Conservation (phyloP, 768 basidiomycete genomes). For the Lentinula raphanica region DNA sequence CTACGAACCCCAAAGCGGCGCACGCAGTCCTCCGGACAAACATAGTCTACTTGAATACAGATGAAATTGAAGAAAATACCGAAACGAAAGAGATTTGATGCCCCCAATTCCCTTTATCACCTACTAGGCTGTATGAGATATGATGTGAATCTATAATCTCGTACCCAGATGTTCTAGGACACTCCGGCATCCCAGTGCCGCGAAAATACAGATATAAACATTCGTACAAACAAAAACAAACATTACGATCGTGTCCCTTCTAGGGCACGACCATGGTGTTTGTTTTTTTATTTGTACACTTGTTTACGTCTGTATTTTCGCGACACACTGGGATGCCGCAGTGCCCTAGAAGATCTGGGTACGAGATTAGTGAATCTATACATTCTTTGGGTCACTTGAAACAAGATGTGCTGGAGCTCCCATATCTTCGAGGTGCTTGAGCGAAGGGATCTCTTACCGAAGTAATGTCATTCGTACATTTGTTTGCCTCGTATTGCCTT, state of each 20-base stretch:
- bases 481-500: too few species aligned
- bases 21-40: constrained; percentile 48
- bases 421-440: constrained; percentile 53
- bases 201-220: too few species aligned
- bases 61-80: constrained; percentile 5
- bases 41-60: constrained; percentile 37
- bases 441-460: constrained; percentile 51
- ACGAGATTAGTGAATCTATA: constrained; percentile 55
- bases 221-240: too few species aligned
- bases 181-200: too few species aligned
- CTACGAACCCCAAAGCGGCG: constrained; percentile 56
- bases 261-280: too few species aligned
- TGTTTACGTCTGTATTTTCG: too few species aligned
- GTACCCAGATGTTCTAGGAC: too few species aligned
- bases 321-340: too few species aligned
- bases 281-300: too few species aligned
- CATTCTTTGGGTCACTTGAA: not conserved
- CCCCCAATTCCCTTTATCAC: constrained; percentile 56
- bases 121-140: constrained; percentile 56
- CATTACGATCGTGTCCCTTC: too few species aligned
- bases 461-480: constrained; percentile 50
- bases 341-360: too few species aligned
- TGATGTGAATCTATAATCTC: too few species aligned
- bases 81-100: constrained; percentile 9
- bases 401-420: not conserved